Evolutionary conservation across 495 filamentous ascomycete species (phyloP), one percentile per base, ranked within the genome.

Genomic region (Amorphotheca resinae): DNA sequence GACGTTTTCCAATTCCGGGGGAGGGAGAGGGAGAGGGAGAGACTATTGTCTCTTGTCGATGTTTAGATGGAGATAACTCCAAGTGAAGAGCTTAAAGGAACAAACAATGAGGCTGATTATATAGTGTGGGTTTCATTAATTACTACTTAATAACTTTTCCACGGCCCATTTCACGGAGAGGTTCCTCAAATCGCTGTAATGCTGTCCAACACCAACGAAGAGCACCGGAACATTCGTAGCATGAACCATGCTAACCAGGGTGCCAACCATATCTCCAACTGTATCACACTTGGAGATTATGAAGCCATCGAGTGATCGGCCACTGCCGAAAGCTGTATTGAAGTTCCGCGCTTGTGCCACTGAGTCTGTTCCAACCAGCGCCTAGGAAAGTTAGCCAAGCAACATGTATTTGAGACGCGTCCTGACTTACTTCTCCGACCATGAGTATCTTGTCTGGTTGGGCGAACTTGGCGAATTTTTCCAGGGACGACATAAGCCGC

Each of bases 211-310:
- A 9, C 54, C 91, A 51, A 98, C 67, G 57, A 95, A 96, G 4
- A 95, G 67, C 33, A 98, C 87, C 5, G 91, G 91, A 39, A 95
- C 88, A 12, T 89, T 87, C 2, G 93, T 96, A 11, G 91, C 88
- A 67, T 95, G 89, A 32, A 96, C 93, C 70, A 98, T 93, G 61
- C 86, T 94, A 22, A 98, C 91, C 49, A 98, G 62, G 3, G 86
- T 94, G 22, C 91, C 91, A 45, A 66, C 54, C 91, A 96, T 98
- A 64, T 96, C 89, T 20, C 91, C 91, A 33, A 96, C 91, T 0
- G 91, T 98, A 64, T 98, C 91, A 60, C 91, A 98, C 58, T 98
- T 98, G 46, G 80, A 88, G 54, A 98, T 95, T 52, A 98, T 93
- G 56, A 98, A 98, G 2, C 91, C 91, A 61, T 98, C 91, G 35